Evolutionary conservation across 106 monocot genomes (phyloP).

Genomic region (Vanilla planifolia): DNA sequence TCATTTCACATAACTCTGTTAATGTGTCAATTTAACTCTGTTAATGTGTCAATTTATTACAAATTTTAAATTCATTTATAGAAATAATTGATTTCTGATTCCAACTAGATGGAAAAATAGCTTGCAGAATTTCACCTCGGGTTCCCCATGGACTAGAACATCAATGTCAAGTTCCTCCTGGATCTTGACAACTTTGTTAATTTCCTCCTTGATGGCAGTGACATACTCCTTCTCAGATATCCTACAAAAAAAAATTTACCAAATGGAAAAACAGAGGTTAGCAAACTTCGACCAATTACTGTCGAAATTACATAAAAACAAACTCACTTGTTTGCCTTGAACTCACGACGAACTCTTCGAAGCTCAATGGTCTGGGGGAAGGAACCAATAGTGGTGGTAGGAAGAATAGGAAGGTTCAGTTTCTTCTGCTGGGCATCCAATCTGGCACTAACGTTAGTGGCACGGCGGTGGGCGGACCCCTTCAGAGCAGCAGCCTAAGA

Average conservation of each 20-base stretch:
- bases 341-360: conserved; percentile 24
- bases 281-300: background rate
- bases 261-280: background rate
- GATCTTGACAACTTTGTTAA: conserved; percentile 23
- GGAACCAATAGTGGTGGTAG: conserved; percentile 28
- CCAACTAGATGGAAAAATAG: background rate
- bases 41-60: no score
- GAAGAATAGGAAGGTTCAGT: conserved; percentile 25
- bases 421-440: conserved; percentile 31
- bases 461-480: conserved; percentile 20
- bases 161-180: conserved; percentile 28
- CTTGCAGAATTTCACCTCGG: conserved; percentile 15
- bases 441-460: conserved; percentile 22
- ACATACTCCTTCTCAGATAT: conserved; percentile 22
- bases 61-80: no score
- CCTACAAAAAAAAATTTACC: conserved; percentile 2
- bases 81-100: no score
- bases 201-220: conserved; percentile 22
- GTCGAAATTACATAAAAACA: conserved; percentile 2
- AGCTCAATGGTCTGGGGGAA: conserved; percentile 29
- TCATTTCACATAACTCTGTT: no score
- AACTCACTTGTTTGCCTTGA: conserved; percentile 21
- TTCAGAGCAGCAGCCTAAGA: conserved; percentile 18
- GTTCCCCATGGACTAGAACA: conserved; percentile 28
- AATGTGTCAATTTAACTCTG: no score